Evolutionary conservation across 2,329 filamentous ascomycete genomes (phyloP).

Genomic region (Microdochium nivale): DNA sequence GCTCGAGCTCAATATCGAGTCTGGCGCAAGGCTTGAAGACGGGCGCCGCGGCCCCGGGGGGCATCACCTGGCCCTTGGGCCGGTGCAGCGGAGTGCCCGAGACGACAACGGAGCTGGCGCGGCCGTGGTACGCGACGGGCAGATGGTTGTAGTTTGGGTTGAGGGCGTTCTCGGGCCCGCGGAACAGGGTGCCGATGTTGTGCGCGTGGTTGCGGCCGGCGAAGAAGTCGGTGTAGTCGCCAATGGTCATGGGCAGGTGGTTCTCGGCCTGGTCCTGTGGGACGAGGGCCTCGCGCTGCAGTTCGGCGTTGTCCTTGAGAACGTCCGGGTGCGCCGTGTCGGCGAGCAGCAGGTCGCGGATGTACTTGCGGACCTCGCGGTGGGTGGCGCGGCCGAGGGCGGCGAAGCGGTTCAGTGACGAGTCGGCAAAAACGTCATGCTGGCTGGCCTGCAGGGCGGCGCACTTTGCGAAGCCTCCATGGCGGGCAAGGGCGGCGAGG

Average conservation of each 20-base stretch:
- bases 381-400: conserved; percentile 62
- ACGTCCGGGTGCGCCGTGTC: conserved; percentile 32
- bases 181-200: conserved; percentile 61
- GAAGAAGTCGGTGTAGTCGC: conserved; percentile 82
- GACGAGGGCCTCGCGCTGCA: conserved; percentile 19
- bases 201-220: conserved; percentile 72
- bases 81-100: conserved; percentile 65
- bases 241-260: conserved; percentile 68
- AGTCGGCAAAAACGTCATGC: conserved; percentile 21
- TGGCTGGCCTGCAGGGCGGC: not conserved
- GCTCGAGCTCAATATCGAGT: conserved; percentile 71
- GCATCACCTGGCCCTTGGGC: conserved; percentile 56
- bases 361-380: conserved; percentile 59
- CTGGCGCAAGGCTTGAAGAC: conserved; percentile 40
- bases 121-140: conserved; percentile 71
- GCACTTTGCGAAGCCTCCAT: conserved; percentile 3
- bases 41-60: not conserved
- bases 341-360: conserved; percentile 51
- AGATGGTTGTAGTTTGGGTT: conserved; percentile 77
- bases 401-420: conserved; percentile 63
- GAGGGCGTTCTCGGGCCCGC: conserved; percentile 63
- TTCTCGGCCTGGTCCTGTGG: conserved; percentile 41
- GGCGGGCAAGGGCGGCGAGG: conserved; percentile 26
- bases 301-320: conserved; percentile 25
- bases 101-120: conserved; percentile 66